Base-by-base conservation (phyloP, 2,329 filamentous ascomycete species). In the Colletotrichum godetiae region DNA sequence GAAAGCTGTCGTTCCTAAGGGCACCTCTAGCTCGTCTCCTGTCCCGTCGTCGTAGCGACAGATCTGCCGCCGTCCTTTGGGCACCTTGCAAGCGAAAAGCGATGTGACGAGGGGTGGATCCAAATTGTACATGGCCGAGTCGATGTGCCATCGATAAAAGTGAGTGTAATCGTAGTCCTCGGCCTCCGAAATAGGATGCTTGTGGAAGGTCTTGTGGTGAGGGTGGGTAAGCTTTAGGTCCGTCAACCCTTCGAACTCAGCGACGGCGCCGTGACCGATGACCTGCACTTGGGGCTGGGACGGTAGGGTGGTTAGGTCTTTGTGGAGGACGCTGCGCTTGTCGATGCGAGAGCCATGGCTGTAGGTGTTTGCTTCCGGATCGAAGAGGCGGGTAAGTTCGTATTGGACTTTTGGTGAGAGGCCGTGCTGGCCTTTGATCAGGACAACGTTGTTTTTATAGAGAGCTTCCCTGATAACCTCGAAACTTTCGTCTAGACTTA, bases 381-480 rank as follows among this genome's bases (percentile, higher is more conserved):
- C 42, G 58, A 60, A 60, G 10, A 33, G 33, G 58, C 58, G 58
- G 58, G 58, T 60, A 15, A 60, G 58, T 60, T 60, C 58, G 58
- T 42, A 42, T 42, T 60, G 58, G 33, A 33, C 58, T 60, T 42
- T 60, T 11, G 58, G 58, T 7, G 58, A 60, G 58, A 60, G 33
- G 22, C 11, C 42, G 33, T 60, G 58, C 58, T 60, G 58, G 33
- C 35, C 35, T 60, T 42, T 60, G 58, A 60, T 60, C 58, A 60
- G 22, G 33, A 37, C 42, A n/a, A 46, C 42, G 7, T 46, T 46
- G 42, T 46, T 46, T 5, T 46, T n/a, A n/a, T 46, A 46, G 42
- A 46, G 42, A 2, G 42, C 42, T n/a, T 46, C 42, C n/a, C 42
- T 19, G 1, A 46, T 46, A n/a, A 46, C 42, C n/a, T 46, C 7